These are phyloP conservation scores for Hygrophoropsis aurantiaca DNA, from an alignment of 768 basidiomycete genomes.

Conservation along the genomic window DNA sequence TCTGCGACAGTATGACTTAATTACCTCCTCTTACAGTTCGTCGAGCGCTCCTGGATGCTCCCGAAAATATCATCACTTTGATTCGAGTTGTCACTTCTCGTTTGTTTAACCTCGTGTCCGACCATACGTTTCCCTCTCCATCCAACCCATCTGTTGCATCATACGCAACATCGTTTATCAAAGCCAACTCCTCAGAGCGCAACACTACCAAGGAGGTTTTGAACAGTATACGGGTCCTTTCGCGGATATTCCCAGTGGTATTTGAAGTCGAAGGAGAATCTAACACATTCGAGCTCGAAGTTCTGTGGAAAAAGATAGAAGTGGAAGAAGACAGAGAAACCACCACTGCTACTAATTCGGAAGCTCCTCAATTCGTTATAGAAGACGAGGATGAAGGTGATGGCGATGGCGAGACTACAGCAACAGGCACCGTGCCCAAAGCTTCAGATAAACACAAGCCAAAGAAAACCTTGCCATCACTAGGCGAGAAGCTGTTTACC, in stretches of 20 bases:
- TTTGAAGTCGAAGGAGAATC: constrained; percentile 78
- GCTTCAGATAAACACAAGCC: constrained; percentile 25
- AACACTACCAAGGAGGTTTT: constrained; percentile 84
- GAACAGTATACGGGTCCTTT: constrained; percentile 89
- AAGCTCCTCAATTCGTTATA: constrained; percentile 77
- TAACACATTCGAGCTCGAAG: constrained; percentile 70
- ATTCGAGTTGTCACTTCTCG: constrained; percentile 67
- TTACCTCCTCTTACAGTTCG: constrained; percentile 53
- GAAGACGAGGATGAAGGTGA: constrained; percentile 75
- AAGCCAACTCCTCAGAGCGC: constrained; percentile 50
- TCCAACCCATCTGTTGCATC: constrained; percentile 57
- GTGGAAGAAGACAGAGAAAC: constrained; percentile 34
- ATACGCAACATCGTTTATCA: constrained; percentile 71
- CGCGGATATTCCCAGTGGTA: constrained; percentile 86
- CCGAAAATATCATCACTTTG: constrained; percentile 84
- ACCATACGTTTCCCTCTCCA: constrained; percentile 74
- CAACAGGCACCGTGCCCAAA: constrained; percentile 11
- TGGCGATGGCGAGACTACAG: constrained; percentile 38
- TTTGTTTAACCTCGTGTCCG: constrained; percentile 72
- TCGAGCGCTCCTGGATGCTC: constrained; percentile 76
- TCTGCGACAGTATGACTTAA: constrained; percentile 7
- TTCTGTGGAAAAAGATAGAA: constrained; percentile 78
- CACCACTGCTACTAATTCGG: constrained; percentile 15
- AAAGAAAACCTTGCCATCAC: constrained; percentile 61
- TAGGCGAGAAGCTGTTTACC: constrained; percentile 78